These are phyloP conservation scores for Xylaria intraflava DNA, from an alignment of 495 filamentous ascomycete genomes.

Conservation along the genomic window DNA sequence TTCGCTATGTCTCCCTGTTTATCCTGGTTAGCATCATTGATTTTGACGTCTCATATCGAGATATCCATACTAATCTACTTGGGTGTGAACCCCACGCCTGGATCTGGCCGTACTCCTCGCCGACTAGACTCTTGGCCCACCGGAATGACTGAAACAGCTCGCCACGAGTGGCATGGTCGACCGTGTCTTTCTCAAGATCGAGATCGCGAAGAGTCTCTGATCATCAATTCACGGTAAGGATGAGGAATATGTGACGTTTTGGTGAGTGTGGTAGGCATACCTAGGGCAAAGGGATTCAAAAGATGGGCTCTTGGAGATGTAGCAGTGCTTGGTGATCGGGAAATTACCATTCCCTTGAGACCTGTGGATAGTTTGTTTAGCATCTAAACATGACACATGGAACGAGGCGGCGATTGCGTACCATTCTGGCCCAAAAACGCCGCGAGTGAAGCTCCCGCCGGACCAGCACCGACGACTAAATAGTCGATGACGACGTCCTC, in stretches of 20 bases:
- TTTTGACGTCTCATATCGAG: no score
- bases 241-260: no score
- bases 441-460: not conserved
- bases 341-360: conserved; percentile 44
- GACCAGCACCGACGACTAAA: not conserved
- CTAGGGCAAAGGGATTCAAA: conserved; percentile 45
- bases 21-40: conserved; percentile 27
- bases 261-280: conserved; percentile 14
- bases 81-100: conserved; percentile 49
- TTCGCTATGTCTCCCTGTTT: conserved; percentile 6
- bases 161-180: conserved; percentile 31
- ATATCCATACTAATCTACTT: conserved; percentile 25
- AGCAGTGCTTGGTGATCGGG: conserved; percentile 38
- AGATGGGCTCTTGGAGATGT: conserved; percentile 50
- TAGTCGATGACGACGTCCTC: not conserved
- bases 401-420: no score
- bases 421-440: not conserved
- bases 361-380: conserved; percentile 15
- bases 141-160: conserved; percentile 43
- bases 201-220: conserved; percentile 52
- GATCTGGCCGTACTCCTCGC: conserved; percentile 48
- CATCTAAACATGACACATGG: not conserved
- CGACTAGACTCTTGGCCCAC: conserved; percentile 49
- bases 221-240: not conserved
- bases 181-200: conserved; percentile 41